These are phyloP conservation scores for Endothia cerciana DNA, from an alignment of 2,329 filamentous ascomycete genomes.

Conservation along the genomic window DNA sequence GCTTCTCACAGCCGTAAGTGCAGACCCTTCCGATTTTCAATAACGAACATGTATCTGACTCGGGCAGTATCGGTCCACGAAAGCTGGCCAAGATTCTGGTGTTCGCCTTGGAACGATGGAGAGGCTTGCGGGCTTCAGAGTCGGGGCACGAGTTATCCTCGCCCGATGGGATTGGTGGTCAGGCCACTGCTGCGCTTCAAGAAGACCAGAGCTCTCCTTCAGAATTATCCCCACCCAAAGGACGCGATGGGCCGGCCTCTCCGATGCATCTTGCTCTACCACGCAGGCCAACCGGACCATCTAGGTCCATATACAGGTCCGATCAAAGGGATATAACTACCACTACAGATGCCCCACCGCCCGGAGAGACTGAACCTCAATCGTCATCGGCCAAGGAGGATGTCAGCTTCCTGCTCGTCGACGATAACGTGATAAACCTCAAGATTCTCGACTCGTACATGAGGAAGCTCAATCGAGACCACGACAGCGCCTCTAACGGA, in stretches of 20 bases:
- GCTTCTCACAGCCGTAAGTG: slow-evolving; percentile 27
- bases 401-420: slow-evolving; percentile 39
- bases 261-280: not conserved
- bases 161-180: not conserved
- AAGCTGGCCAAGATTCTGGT: slow-evolving; percentile 13
- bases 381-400: not conserved
- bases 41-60: not conserved
- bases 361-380: not conserved
- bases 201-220: not conserved
- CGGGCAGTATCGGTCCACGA: slow-evolving; percentile 12
- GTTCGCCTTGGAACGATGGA: not conserved
- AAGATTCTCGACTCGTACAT: slow-evolving; percentile 43
- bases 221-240: not conserved
- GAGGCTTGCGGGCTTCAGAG: not conserved
- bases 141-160: too few relatives aligned
- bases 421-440: slow-evolving; percentile 49
- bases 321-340: not conserved
- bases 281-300: not conserved
- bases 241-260: not conserved
- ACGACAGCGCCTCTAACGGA: slow-evolving; percentile 50
- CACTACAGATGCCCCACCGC: not conserved
- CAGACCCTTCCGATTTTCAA: not conserved
- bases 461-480: slow-evolving; percentile 42
- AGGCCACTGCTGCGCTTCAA: not conserved
- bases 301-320: not conserved